Conservation (phyloP, 2,329 filamentous ascomycete species). For the Sporothrix brasiliensis region DNA sequence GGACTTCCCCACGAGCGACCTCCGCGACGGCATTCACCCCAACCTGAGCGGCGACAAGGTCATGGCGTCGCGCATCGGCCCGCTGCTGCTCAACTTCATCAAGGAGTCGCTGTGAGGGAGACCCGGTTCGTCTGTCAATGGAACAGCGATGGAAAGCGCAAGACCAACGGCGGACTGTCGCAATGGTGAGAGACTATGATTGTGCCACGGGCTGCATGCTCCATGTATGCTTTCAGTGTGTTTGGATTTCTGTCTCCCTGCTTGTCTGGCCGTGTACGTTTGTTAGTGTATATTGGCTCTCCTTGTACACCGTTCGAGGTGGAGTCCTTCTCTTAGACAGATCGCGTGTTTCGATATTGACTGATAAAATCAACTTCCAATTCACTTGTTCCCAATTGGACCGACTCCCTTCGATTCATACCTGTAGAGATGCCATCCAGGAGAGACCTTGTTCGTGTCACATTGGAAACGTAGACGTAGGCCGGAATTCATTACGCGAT, state of each 20-base stretch:
- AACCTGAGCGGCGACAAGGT: conserved; percentile 44
- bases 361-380: not conserved
- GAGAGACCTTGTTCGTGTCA: no score
- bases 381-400: not conserved
- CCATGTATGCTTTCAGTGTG: not conserved
- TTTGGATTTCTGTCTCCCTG: not conserved
- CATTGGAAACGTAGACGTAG: no score
- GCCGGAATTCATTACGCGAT: no score
- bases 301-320: not conserved
- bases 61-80: conserved; percentile 42
- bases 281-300: not conserved
- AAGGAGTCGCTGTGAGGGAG: conserved; percentile 36
- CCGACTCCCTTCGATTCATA: no score
- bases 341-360: conserved; percentile 17
- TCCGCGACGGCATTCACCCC: conserved; percentile 49
- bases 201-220: conserved; percentile 15
- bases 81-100: conserved; percentile 44
- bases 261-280: conserved; percentile 5
- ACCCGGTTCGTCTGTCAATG: not conserved
- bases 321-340: not conserved
- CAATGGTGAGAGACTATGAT: not conserved
- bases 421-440: no score
- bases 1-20: conserved; percentile 42
- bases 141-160: not conserved
- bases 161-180: no score